Base-by-base conservation (phyloP, 306 rosid genomes). In the Prinsepia uniflora region DNA sequence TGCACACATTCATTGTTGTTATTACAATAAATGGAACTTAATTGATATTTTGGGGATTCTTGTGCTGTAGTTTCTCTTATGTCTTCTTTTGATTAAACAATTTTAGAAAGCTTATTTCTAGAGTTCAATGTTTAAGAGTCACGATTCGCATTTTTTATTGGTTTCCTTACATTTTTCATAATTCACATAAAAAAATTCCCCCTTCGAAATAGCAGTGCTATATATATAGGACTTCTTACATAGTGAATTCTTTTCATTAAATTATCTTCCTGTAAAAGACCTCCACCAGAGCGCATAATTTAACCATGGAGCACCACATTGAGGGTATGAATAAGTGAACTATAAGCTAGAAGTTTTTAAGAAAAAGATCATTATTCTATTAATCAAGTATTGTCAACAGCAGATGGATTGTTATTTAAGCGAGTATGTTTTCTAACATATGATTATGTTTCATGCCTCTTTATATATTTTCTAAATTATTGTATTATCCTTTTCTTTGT, bases 1-100 rank as follows among this genome's bases (percentile, higher is more conserved):
- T 94, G 99, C 99, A 94, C 80, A 90, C 87, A 89, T 87, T 87
- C 96, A 87, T 85, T 86, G 84, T 83, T 80, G 96, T 86, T 79
- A 96, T 84, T 76, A 87, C 88, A 87, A 83, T 87, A 85, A 74
- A 84, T 79, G 89, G 75, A 82, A 71, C 58, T 73, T 57, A 65
- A 86, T 83, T 84, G 75, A 81, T 75, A 84, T 81, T 83, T 82
- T 80, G 67, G 59, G 82, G 84, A 86, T 86, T 80, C 64, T 64
- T 82, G 70, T 74, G 70, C 62, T 60, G 68, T 75, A 72, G 76
- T 71, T 81, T 76, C 78, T 58, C 73, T 79, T 75, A 70, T 52
- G 63, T 80, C 73, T 65, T 71, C 75, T 75, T 78, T 83, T 66
- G 14, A 54, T 67, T 75, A 46, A 15, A 52, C 49, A 9, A 59